A percentile compares a stretch with the other conserved stretches of the same genome.
phyloP scores from a whole-genome alignment of 2,329 filamentous ascomycete species.

The Volutella citrinella region DNA sequence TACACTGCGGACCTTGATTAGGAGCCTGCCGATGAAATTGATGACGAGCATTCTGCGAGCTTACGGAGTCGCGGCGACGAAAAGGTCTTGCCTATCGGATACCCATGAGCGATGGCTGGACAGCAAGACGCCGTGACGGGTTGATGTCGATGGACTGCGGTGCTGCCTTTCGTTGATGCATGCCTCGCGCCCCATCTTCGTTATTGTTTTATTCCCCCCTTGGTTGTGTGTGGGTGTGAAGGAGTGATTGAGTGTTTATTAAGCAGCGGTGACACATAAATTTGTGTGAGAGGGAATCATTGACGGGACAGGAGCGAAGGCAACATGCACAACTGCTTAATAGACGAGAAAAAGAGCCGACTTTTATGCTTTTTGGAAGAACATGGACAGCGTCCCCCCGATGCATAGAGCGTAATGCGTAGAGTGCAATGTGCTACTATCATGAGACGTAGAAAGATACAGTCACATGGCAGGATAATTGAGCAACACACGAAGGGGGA shows the following conservation, averaged over 20 bases:
- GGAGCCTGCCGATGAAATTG: conserved; percentile 20
- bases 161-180: conserved; percentile 12
- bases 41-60: conserved; percentile 17
- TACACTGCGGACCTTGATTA: conserved; percentile 90
- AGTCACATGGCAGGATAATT: too few species aligned
- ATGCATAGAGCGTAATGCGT: too few species aligned
- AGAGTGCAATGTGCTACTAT: too few species aligned
- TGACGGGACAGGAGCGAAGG: conserved; percentile 13
- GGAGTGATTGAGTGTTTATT: conserved; percentile 18
- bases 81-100: conserved; percentile 27
- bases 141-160: conserved; percentile 15
- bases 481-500: too few species aligned
- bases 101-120: conserved; percentile 26
- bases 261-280: conserved; percentile 19
- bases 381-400: too few species aligned
- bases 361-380: too few species aligned
- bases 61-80: conserved; percentile 23
- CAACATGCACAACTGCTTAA: conserved; percentile 21
- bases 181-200: conserved; percentile 9
- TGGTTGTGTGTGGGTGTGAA: conserved; percentile 17
- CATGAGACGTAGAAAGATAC: too few species aligned
- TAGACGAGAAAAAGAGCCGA: too few species aligned
- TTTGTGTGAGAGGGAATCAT: conserved; percentile 11
- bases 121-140: conserved; percentile 18
- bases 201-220: conserved; percentile 18